These are phyloP conservation scores for Citrullus amarus DNA, from an alignment of 306 rosid species.

Conservation along the genomic window DNA sequence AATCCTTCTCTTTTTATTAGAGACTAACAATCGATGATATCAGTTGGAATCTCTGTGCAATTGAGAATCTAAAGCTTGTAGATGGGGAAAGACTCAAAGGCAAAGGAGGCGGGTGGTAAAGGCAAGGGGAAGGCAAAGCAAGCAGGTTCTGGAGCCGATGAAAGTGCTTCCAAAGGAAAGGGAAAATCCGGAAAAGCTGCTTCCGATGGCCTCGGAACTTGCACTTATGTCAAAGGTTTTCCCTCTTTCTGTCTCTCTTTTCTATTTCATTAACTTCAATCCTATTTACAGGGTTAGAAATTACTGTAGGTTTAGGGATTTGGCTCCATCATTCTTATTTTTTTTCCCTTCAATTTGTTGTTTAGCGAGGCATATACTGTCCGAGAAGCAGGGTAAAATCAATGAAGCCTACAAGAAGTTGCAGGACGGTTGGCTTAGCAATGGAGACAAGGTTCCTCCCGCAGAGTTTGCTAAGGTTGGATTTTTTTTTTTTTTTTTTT, in stretches of 20 bases:
- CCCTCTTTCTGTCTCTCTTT: neutral
- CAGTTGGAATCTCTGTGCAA: neutral
- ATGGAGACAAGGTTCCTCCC: conserved; percentile 92
- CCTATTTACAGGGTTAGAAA: neutral
- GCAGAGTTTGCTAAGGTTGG: conserved; percentile 86
- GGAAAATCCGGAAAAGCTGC: conserved; percentile 67
- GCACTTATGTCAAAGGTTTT: conserved; percentile 85
- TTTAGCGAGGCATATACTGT: conserved; percentile 77
- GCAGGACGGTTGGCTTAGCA: conserved; percentile 86
- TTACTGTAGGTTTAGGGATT: neutral
- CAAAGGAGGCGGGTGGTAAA: conserved; percentile 58
- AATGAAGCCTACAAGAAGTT: conserved; percentile 94
- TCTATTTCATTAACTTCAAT: neutral
- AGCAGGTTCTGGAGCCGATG: conserved; percentile 62
- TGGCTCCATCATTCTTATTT: neutral
- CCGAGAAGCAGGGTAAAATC: conserved; percentile 95
- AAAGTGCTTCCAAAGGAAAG: conserved; percentile 65
- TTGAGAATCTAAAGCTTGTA: neutral
- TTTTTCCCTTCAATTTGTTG: neutral
- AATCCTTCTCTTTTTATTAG: neutral
- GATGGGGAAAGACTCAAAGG: conserved; percentile 82
- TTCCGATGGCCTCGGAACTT: conserved; percentile 85
- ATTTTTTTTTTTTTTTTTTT: too few relatives aligned
- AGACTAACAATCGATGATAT: neutral
- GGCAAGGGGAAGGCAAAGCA: conserved; percentile 95